These are phyloP conservation scores for Neurospora sp. DNA, from an alignment of 495 filamentous ascomycete genomes.

Conservation along the genomic window DNA sequence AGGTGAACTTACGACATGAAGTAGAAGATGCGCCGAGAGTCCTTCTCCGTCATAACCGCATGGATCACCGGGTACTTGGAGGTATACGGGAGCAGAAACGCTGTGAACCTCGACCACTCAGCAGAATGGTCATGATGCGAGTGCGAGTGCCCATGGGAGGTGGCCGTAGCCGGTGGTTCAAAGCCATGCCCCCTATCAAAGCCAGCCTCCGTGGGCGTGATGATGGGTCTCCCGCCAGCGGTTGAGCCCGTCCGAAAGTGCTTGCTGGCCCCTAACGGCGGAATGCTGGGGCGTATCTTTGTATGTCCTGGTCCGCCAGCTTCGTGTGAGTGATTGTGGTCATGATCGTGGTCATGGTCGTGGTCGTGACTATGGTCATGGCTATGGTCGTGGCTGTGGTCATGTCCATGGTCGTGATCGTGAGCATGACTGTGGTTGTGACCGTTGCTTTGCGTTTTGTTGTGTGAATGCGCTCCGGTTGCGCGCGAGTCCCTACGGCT, in stretches of 20 bases:
- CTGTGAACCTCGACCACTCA: slow-evolving; percentile 50
- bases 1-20: slow-evolving; percentile 66
- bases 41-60: slow-evolving; percentile 79
- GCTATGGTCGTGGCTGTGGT: slow-evolving; percentile 25
- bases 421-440: slow-evolving; percentile 26
- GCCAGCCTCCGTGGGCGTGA: slow-evolving; percentile 16
- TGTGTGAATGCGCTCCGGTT: slow-evolving; percentile 14
- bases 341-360: slow-evolving; percentile 10
- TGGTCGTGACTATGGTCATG: slow-evolving; percentile 18
- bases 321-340: slow-evolving; percentile 16
- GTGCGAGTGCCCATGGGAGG: slow-evolving; percentile 14
- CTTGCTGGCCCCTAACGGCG: slow-evolving; percentile 14
- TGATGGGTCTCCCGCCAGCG: slow-evolving; percentile 18
- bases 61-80: slow-evolving; percentile 67
- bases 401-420: slow-evolving; percentile 14
- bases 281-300: slow-evolving; percentile 5
- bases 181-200: slow-evolving; percentile 21
- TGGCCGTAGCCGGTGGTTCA: slow-evolving; percentile 13
- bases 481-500: slow-evolving; percentile 13
- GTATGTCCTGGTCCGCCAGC: not conserved
- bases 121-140: slow-evolving; percentile 20
- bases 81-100: slow-evolving; percentile 52
- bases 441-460: slow-evolving; percentile 13
- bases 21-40: slow-evolving; percentile 94
- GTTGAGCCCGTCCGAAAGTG: slow-evolving; percentile 25